These are phyloP conservation scores for Saposhnikovia divaricata DNA, from an alignment of 129 eudicot genomes.

Conservation along the genomic window DNA sequence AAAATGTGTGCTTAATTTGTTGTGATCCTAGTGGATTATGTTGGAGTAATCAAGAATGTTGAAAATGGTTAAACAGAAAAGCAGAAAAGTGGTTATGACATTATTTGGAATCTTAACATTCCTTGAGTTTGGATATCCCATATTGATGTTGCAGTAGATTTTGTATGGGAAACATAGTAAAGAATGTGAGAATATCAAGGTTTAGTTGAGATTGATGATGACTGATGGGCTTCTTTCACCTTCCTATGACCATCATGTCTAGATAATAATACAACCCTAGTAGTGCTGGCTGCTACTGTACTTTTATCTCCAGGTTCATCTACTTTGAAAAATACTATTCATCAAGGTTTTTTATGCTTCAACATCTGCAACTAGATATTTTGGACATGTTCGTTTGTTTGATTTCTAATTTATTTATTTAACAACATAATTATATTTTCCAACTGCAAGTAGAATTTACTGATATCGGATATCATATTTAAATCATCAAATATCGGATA, in stretches of 20 bases:
- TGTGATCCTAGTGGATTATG: slow-evolving; percentile 28
- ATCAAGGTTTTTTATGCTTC: neutral
- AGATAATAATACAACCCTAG: neutral
- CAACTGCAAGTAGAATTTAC: too few species aligned
- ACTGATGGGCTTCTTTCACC: neutral
- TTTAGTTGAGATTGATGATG: slow-evolving; percentile 33
- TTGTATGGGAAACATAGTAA: slow-evolving; percentile 20
- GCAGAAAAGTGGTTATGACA: slow-evolving; percentile 16
- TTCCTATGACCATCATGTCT: neutral
- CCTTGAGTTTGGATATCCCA: slow-evolving; percentile 67
- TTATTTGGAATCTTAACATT: slow-evolving; percentile 78
- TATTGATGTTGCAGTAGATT: slow-evolving; percentile 40
- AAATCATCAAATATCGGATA: too few species aligned
- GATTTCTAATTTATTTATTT: too few species aligned
- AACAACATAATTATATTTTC: too few species aligned
- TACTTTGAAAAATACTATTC: too few species aligned
- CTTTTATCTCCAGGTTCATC: neutral
- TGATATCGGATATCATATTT: too few species aligned
- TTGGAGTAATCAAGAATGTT: neutral
- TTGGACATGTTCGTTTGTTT: too few species aligned
- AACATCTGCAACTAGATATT: too few species aligned
- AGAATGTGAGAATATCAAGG: slow-evolving; percentile 60
- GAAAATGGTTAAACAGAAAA: neutral
- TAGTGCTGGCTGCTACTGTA: neutral
- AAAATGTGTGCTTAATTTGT: slow-evolving; percentile 36